Evolutionary conservation across 139 green algal species (phyloP), one percentile per base, ranked within the genome.

Genomic region (Chlorella sorokiniana): DNA sequence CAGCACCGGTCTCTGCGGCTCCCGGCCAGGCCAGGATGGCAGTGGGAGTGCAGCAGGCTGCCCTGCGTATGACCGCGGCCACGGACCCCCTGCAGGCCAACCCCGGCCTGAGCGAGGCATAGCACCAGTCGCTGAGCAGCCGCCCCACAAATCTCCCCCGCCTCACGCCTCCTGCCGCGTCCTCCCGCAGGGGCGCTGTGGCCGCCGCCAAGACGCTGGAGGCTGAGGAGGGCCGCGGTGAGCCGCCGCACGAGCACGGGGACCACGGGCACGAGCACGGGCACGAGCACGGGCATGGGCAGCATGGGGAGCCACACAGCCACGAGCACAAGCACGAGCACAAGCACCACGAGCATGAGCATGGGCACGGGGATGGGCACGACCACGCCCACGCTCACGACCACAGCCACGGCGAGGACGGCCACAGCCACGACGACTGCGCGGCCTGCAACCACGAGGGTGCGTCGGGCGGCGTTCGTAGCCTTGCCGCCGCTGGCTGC

Each of bases 131-230:
- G n/a, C n/a, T n/a, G n/a, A n/a, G n/a, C n/a, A n/a, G n/a, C n/a
- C n/a, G n/a, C n/a, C n/a, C n/a, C n/a, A n/a, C n/a, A n/a, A n/a
- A n/a, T n/a, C 18, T 65, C n/a, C 56, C n/a, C 18, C 56, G 29
- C 7, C 5, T n/a, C 31, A 41, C 4, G 1, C 41, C 27, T 8
- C 29, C 23, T 59, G 27, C 41, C 16, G 48, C 16, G 48, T 16
- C 16, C 16, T 6, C 56, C 44, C 27, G 52, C 73, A 79, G 94
- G 11, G 93, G 92, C 2, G 91, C 93, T 4, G 90, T 98, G 31
- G 91, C 91, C 35, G 93, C 93, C 0, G 93, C 90, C 27, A 85
- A 76, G 42, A 88, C 79, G 18, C 64, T 76, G 69, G 45, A 70
- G 9, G 54, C 62, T 0, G 68, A 40, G 25, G 68, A 78, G 42